A percentile compares a stretch with the other conserved stretches of the same genome.
phyloP scores from a whole-genome alignment of 768 basidiomycete genomes.

The Boletus rex-veris region DNA sequence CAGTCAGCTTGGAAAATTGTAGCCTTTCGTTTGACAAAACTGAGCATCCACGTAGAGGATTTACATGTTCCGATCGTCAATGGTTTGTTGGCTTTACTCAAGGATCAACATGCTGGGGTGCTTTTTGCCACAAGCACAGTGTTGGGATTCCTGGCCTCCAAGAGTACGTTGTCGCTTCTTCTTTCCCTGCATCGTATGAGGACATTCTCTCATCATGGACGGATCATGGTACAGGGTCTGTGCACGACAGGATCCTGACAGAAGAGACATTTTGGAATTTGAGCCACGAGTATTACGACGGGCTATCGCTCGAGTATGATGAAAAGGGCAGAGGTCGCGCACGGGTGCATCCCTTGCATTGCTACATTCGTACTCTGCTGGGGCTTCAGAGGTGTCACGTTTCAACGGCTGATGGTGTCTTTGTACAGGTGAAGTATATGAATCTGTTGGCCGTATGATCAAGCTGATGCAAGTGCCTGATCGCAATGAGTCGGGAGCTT shows the following conservation, averaged over 20 bases:
- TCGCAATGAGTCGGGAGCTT: not conserved
- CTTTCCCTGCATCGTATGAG: not conserved
- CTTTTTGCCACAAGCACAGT: slow-evolving; percentile 13
- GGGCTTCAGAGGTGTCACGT: too few species aligned
- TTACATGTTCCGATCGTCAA: slow-evolving; percentile 10
- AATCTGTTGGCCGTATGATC: slow-evolving; percentile 22
- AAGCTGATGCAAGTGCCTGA: slow-evolving; percentile 15
- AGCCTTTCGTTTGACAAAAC: not conserved
- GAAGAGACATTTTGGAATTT: slow-evolving; percentile 16
- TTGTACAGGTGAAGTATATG: slow-evolving; percentile 23
- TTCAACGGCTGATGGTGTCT: not conserved
- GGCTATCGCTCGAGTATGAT: slow-evolving; percentile 13
- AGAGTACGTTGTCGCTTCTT: slow-evolving; percentile 11
- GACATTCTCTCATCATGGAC: not conserved
- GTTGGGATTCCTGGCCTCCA: slow-evolving; percentile 9
- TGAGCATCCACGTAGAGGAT: slow-evolving; percentile 6
- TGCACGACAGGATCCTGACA: slow-evolving; percentile 15
- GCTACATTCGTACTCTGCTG: not conserved
- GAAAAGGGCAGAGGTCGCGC: slow-evolving; percentile 7
- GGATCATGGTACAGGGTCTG: slow-evolving; percentile 2
- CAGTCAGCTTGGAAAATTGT: not conserved
- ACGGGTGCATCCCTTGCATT: slow-evolving; percentile 7
- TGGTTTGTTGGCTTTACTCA: slow-evolving; percentile 14
- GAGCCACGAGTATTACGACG: slow-evolving; percentile 20
- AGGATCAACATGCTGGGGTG: slow-evolving; percentile 13